Evolutionary conservation across 768 basidiomycete genomes (phyloP), one percentile per base, ranked within the genome.

Genomic region (Leccinum subgranulosum): DNA sequence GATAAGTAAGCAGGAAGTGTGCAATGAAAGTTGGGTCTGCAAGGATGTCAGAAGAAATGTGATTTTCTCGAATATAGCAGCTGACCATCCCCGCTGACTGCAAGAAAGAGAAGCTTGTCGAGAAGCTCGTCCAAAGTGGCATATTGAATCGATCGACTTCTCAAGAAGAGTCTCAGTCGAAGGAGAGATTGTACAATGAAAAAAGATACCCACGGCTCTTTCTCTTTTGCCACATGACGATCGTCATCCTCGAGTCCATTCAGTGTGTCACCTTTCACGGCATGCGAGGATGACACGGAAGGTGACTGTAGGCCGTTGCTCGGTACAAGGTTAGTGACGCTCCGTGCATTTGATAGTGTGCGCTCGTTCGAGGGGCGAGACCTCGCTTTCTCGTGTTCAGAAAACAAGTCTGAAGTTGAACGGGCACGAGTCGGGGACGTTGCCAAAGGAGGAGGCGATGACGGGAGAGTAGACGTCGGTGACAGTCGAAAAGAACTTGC

Each of bases 81-180:
- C 69, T 75, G 61, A 92, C 91, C 91, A 69, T 93, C 92, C 52
- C 88, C 90, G 64, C 89, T 92, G 53, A 94, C 86, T 47, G 88
- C 82, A 68, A 93, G 75, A 68, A 93, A 93, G 10, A 93, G 73
- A 2, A 94, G 77, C 67, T 90, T 92, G 68, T 93, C 88, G 41
- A 94, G 74, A 41, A 94, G 75, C 62, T 92, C 89, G 4, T 92
- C 90, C 53, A 92, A 66, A 41, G 85, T 86, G 49, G 86, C 86
- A 80, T 85, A 92, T 56, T 87, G 84, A 19, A 83, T 78, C 23
- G 87, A 82, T 61, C 84, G 77, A 51, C 78, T 81, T 61, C 31
- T 54, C 53, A 36, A 49, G 29, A 57, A 33, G n/a, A 25, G 17
- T 6, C n/a, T 67, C 34, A 71, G 63, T 53, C 36, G 31, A 55